A percentile compares a stretch with the other conserved stretches of the same genome.
phyloP scores from a whole-genome alignment of 2,329 filamentous ascomycete species.

The Penicillium expansum region DNA sequence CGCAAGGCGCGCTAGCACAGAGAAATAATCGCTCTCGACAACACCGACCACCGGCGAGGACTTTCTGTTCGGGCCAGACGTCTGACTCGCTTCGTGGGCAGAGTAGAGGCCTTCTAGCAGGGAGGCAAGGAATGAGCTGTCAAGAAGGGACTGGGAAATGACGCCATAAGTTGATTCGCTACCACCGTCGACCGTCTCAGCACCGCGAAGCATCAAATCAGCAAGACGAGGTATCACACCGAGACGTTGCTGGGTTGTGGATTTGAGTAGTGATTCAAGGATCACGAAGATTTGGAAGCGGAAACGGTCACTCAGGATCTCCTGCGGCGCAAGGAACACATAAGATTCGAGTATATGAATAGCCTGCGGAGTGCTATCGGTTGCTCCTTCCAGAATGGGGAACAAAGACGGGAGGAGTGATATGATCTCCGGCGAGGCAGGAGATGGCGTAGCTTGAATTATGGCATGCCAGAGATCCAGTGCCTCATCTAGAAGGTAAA shows the following conservation, averaged over 20 bases:
- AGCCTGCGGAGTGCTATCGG: constrained; percentile 60
- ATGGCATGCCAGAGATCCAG: constrained; percentile 85
- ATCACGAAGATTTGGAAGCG: constrained; percentile 39
- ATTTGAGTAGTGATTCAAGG: constrained; percentile 40
- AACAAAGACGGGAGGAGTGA: constrained; percentile 62
- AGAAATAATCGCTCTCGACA: constrained; percentile 81
- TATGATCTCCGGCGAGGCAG: constrained; percentile 60
- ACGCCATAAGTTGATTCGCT: constrained; percentile 56
- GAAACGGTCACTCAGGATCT: constrained; percentile 42
- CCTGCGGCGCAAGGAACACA: constrained; percentile 59
- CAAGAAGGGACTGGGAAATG: constrained; percentile 65
- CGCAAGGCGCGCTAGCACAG: constrained; percentile 74
- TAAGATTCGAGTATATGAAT: constrained; percentile 69
- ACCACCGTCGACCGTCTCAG: constrained; percentile 59
- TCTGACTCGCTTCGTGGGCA: constrained; percentile 71
- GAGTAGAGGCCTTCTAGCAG: constrained; percentile 66
- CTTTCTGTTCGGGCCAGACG: constrained; percentile 73
- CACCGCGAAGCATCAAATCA: constrained; percentile 63
- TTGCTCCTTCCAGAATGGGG: constrained; percentile 64
- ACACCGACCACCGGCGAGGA: constrained; percentile 68
- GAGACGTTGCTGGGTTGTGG: constrained; percentile 40
- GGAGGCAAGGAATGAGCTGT: constrained; percentile 60
- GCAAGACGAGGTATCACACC: constrained; percentile 50
- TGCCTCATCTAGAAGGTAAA: constrained; percentile 88
- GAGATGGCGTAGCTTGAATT: constrained; percentile 62